Percentiles rank a stretch among this genome's conserved stretches.
Evolutionary conservation across 352 stramenopile species (phyloP).

Genomic region (Globisporangium sylvaticum): DNA sequence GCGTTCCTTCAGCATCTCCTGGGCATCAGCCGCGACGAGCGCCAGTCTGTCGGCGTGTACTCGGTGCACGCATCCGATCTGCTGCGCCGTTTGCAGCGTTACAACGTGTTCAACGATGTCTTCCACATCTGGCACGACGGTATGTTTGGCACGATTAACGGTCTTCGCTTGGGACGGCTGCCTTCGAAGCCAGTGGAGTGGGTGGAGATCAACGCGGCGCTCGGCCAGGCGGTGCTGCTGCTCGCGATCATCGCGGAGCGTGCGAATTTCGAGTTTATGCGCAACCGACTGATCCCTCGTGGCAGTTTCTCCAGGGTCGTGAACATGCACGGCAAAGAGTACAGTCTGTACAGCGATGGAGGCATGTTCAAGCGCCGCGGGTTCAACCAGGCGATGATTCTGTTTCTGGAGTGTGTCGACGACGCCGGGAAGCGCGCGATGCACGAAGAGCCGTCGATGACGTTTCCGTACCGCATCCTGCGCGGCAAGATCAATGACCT

Average conservation of each 20-base stretch:
- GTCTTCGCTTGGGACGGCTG: slow-evolving; percentile 76
- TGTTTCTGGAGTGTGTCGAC: slow-evolving; percentile 89
- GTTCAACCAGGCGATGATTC: slow-evolving; percentile 90
- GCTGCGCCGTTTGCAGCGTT: slow-evolving; percentile 71
- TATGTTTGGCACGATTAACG: slow-evolving; percentile 88
- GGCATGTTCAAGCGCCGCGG: slow-evolving; percentile 86
- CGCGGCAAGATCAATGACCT: slow-evolving; percentile 89
- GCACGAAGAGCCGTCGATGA: slow-evolving; percentile 84
- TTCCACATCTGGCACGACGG: slow-evolving; percentile 92
- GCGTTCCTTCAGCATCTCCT: slow-evolving; percentile 77
- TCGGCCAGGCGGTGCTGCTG: slow-evolving; percentile 81
- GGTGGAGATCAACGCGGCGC: slow-evolving; percentile 88
- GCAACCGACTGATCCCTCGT: slow-evolving; percentile 75
- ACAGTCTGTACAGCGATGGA: slow-evolving; percentile 73
- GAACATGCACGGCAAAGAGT: slow-evolving; percentile 84
- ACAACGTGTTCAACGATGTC: slow-evolving; percentile 89
- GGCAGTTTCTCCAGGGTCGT: slow-evolving; percentile 85
- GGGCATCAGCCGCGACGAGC: slow-evolving; percentile 67
- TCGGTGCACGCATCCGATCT: slow-evolving; percentile 79
- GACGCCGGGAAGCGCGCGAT: slow-evolving; percentile 82
- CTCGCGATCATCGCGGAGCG: slow-evolving; percentile 79
- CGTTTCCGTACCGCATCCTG: slow-evolving; percentile 90
- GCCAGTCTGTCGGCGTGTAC: slow-evolving; percentile 70
- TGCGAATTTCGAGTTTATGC: slow-evolving; percentile 82
- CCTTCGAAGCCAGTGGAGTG: slow-evolving; percentile 83